Conservation (phyloP, 192 early-diverging fungal genomes). For the Phycomyces blakesleeanus region DNA sequence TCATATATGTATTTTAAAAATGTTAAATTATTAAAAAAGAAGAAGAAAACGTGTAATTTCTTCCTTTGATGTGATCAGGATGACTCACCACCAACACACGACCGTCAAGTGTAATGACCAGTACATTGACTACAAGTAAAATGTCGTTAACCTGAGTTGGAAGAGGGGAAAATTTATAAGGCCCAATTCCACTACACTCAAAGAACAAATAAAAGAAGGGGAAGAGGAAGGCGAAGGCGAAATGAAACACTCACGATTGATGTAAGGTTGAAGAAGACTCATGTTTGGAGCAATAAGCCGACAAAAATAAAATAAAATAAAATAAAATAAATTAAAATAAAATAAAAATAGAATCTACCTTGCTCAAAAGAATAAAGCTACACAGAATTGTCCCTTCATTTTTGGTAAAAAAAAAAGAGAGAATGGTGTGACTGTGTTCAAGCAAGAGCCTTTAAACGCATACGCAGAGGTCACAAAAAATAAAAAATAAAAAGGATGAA, state of each 20-base stretch:
- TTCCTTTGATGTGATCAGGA: background rate
- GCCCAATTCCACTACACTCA: too few relatives aligned
- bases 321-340: background rate
- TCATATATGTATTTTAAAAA: too few relatives aligned
- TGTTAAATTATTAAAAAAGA: too few relatives aligned
- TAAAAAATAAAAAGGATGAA: background rate
- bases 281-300: background rate
- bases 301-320: background rate
- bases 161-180: too few relatives aligned
- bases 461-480: background rate
- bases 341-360: background rate
- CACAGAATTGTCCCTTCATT: too few relatives aligned
- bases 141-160: background rate
- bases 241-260: background rate
- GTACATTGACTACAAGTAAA: constrained; percentile 18
- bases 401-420: background rate
- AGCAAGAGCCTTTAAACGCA: background rate
- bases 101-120: constrained; percentile 39
- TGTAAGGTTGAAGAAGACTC: background rate
- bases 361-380: too few relatives aligned
- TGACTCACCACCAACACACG: constrained; percentile 39
- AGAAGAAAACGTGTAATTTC: background rate
- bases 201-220: too few relatives aligned
- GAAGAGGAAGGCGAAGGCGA: too few relatives aligned
- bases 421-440: background rate